Evolutionary conservation across 345 rosid genomes (phyloP).

Genomic region (Populus tremula): DNA sequence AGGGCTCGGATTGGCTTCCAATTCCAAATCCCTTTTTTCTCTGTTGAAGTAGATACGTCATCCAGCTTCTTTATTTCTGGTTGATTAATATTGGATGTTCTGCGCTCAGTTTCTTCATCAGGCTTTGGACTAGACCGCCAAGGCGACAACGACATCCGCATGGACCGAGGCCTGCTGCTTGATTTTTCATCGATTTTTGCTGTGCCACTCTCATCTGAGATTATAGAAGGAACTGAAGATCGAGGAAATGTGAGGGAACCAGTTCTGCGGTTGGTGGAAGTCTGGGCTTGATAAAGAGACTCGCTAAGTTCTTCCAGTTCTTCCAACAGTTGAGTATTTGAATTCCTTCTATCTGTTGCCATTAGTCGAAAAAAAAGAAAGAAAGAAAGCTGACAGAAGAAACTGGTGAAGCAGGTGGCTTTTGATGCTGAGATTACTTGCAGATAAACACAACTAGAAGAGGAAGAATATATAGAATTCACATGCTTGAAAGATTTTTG

Average conservation of each 20-base stretch:
- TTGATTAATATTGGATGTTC: background rate
- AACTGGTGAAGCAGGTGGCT: background rate
- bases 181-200: slow-evolving; percentile 30
- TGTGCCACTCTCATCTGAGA: slow-evolving; percentile 38
- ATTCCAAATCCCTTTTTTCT: slow-evolving; percentile 78
- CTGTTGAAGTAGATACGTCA: slow-evolving; percentile 31
- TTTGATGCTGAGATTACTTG: background rate
- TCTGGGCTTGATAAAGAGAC: slow-evolving; percentile 69
- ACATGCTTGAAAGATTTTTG: background rate
- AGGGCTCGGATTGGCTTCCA: slow-evolving; percentile 94
- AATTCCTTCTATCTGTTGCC: slow-evolving; percentile 58
- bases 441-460: background rate
- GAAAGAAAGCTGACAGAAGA: background rate
- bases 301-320: slow-evolving; percentile 84
- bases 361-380: slow-evolving; percentile 7
- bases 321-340: slow-evolving; percentile 67
- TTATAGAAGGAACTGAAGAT: slow-evolving; percentile 43
- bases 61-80: slow-evolving; percentile 30
- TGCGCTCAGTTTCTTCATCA: slow-evolving; percentile 33
- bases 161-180: slow-evolving; percentile 34
- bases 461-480: slow-evolving; percentile 17
- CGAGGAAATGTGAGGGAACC: slow-evolving; percentile 85
- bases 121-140: slow-evolving; percentile 80
- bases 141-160: slow-evolving; percentile 87
- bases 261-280: slow-evolving; percentile 50